Conservation (phyloP, 495 filamentous ascomycete genomes). For the Acidomyces sp. region DNA sequence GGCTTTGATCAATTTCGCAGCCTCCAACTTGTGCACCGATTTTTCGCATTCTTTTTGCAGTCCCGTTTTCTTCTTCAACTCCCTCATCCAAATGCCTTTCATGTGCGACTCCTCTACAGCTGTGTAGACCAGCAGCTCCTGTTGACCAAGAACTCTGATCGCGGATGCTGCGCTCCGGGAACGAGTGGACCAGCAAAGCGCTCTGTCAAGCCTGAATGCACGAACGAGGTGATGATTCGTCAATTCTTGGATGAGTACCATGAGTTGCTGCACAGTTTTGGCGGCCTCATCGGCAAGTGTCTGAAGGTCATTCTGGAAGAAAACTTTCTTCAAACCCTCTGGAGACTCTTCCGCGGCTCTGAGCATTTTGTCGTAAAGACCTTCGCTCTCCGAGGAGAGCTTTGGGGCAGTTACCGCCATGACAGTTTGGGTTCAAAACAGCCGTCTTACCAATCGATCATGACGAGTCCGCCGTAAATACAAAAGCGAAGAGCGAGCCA, state of each 20-base stretch:
- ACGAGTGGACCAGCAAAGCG: constrained; percentile 13
- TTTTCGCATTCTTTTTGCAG: constrained; percentile 41
- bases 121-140: constrained; percentile 71
- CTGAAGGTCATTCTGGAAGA: constrained; percentile 7
- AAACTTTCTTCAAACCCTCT: constrained; percentile 14
- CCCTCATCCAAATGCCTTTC: constrained; percentile 79
- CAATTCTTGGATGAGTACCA: constrained; percentile 12
- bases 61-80: constrained; percentile 58
- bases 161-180: constrained; percentile 9
- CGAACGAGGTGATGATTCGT: constrained; percentile 7
- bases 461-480: too few relatives aligned
- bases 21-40: constrained; percentile 63
- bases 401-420: too few relatives aligned
- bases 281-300: background rate
- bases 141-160: constrained; percentile 20
- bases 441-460: too few relatives aligned
- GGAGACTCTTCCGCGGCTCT: constrained; percentile 3
- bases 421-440: too few relatives aligned
- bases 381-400: constrained; percentile 8
- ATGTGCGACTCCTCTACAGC: constrained; percentile 68
- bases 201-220: constrained; percentile 1
- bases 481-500: too few relatives aligned
- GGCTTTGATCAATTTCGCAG: constrained; percentile 75
- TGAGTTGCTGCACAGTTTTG: constrained; percentile 1
- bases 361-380: constrained; percentile 14